Conservation (phyloP, 202 grass and related monocot species). For the Setaria italica region DNA sequence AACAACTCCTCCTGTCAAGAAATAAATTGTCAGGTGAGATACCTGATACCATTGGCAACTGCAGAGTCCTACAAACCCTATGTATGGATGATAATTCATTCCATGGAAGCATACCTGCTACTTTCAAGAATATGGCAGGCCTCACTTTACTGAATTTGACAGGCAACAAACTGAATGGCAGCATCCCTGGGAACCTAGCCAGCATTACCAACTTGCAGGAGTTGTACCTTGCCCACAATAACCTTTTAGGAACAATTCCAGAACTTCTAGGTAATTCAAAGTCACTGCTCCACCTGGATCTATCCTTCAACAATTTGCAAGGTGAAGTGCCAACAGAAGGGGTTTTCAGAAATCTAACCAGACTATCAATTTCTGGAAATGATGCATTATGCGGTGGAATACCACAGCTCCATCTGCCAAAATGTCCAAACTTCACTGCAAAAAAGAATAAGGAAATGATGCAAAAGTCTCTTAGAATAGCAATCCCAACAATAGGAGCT, state of each 20-base stretch:
- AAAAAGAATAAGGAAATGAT: not conserved
- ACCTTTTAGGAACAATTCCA: not conserved
- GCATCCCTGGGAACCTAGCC: not conserved
- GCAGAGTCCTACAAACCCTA: slow-evolving; percentile 21
- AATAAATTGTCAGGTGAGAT: slow-evolving; percentile 42
- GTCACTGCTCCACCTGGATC: not conserved
- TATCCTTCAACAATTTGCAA: slow-evolving; percentile 24
- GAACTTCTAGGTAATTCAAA: not conserved
- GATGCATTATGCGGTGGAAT: not conserved
- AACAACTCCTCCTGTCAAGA: not conserved
- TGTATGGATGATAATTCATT: slow-evolving; percentile 23
- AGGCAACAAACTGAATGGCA: slow-evolving; percentile 9
- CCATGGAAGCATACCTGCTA: slow-evolving; percentile 29
- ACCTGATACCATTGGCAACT: slow-evolving; percentile 13
- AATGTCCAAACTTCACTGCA: not conserved
- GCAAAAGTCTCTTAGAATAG: not conserved
- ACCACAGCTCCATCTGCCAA: not conserved
- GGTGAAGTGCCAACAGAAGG: not conserved
- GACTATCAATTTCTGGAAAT: slow-evolving; percentile 7
- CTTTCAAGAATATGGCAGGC: slow-evolving; percentile 36
- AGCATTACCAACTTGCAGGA: not conserved
- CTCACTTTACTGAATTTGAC: slow-evolving; percentile 29
- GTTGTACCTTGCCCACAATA: slow-evolving; percentile 39
- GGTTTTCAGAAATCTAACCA: not conserved
- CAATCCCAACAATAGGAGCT: not conserved